These are phyloP conservation scores for Xerocomellus intermedius DNA, from an alignment of 768 basidiomycete genomes.

Conservation along the genomic window DNA sequence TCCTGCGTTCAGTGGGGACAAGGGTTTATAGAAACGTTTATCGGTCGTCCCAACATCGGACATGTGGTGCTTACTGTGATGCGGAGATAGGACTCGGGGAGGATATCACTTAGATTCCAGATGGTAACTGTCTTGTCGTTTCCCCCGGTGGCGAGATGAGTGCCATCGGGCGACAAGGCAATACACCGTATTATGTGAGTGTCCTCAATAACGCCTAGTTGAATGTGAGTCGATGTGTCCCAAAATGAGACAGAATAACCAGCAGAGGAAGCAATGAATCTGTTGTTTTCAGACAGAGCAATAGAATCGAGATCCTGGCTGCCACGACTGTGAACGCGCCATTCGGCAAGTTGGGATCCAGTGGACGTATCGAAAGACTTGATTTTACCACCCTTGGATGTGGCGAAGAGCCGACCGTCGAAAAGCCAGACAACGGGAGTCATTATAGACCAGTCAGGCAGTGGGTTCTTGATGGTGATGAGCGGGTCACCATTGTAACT, in stretches of 20 bases:
- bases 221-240: not conserved
- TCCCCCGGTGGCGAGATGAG: not conserved
- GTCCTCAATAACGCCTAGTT: too few species aligned
- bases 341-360: not conserved
- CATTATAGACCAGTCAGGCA: accelerated
- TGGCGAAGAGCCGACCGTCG: not conserved
- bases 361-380: not conserved
- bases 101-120: not conserved
- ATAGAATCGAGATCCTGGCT: not conserved
- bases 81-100: not conserved
- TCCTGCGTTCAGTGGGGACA: too few species aligned
- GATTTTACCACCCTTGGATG: not conserved
- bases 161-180: not conserved
- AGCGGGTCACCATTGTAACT: not conserved
- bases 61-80: too few species aligned
- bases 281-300: not conserved
- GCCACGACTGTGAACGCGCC: not conserved
- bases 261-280: not conserved
- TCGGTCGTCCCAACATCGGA: too few species aligned
- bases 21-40: too few species aligned
- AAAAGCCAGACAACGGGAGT: not conserved
- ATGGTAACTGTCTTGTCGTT: not conserved
- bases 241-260: not conserved
- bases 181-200: not conserved
- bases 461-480: not conserved